Evolutionary conservation across 2,329 filamentous ascomycete species (phyloP), one percentile per base, ranked within the genome.

Genomic region (Nothophaeocryptopus gaeumannii): DNA sequence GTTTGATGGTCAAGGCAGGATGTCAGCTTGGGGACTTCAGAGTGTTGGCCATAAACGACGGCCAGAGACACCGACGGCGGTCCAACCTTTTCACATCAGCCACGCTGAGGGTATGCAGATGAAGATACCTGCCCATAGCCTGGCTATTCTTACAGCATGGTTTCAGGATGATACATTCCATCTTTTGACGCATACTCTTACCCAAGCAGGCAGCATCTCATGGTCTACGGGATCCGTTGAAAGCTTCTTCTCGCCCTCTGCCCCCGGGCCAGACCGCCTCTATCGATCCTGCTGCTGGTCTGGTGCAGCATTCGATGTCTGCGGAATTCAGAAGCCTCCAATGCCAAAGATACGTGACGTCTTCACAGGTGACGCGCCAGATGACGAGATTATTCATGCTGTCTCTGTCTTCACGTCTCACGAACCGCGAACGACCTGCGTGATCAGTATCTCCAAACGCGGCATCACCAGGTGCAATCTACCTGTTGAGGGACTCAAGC

Each of bases 21-120:
- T 97, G 86, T 90, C 88, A 35, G 89, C 89, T 0, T 96, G 92
- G 88, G 92, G 89, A 0, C 72, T 99, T 48, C 91, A 97, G 67
- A 91, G 92, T 63, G 80, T 95, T 14, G 85, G 86, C 32, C 84
- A 81, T 60, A 89, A 85, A 63, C 74, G 78, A 30, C 82, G 81
- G 58, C 52, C 55, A 13, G 58, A 56, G 10, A 61, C 55, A 29
- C 58, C 60, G 30, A 31, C 50, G 7, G 45, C 79, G 3, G 77
- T 82, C 26, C 83, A 84, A 54, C 81, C 92, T n/a, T 95, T 93
- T 73, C 93, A 89, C 63, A 84, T 96, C 59, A 83, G 89, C 1
- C 88, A 95, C 63, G 80, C 91, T 20, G 82, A 88, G 62, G 78
- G 78, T 2, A 58, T 85, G 49, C 43, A 39, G 15, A 29, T 65